phyloP scores from a whole-genome alignment of 371 early-diverging fungal species.

The Lichtheimia ramosa region DNA sequence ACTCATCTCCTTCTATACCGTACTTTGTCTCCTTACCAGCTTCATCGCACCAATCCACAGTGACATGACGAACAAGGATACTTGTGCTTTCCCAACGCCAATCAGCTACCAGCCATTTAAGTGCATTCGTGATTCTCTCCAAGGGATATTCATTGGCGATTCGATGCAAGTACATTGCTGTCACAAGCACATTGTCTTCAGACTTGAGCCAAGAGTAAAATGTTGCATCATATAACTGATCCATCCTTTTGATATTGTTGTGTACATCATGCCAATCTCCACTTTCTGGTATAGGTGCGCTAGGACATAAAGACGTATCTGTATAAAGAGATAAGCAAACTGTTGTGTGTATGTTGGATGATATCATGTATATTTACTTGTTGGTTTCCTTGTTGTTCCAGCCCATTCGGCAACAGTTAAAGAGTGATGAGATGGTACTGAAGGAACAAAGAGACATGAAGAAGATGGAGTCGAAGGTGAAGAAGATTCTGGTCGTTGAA shows the following conservation, averaged over 20 bases:
- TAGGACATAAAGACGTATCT: neutral
- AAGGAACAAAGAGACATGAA: constrained; percentile 24
- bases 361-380: neutral
- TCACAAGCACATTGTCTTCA: constrained; percentile 71
- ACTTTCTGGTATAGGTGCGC: neutral
- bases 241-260: constrained; percentile 68
- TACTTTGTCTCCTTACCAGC: constrained; percentile 19
- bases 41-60: constrained; percentile 62
- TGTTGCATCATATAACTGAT: constrained; percentile 70
- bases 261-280: constrained; percentile 64
- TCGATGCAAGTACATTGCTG: constrained; percentile 67
- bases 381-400: constrained; percentile 16
- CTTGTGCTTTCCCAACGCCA: constrained; percentile 73
- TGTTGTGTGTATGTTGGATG: neutral
- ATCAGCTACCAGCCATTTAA: constrained; percentile 68
- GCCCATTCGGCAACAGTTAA: constrained; percentile 39
- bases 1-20: neutral
- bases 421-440: constrained; percentile 31
- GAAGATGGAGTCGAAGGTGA: constrained; percentile 26
- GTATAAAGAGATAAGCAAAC: neutral
- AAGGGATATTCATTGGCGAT: constrained; percentile 73
- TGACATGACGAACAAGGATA: constrained; percentile 62
- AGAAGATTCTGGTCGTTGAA: constrained; percentile 12
- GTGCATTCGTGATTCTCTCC: constrained; percentile 66
- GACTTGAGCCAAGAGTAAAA: constrained; percentile 73